These are phyloP conservation scores for Rhizophora apiculata DNA, from an alignment of 345 rosid species.

Conservation along the genomic window DNA sequence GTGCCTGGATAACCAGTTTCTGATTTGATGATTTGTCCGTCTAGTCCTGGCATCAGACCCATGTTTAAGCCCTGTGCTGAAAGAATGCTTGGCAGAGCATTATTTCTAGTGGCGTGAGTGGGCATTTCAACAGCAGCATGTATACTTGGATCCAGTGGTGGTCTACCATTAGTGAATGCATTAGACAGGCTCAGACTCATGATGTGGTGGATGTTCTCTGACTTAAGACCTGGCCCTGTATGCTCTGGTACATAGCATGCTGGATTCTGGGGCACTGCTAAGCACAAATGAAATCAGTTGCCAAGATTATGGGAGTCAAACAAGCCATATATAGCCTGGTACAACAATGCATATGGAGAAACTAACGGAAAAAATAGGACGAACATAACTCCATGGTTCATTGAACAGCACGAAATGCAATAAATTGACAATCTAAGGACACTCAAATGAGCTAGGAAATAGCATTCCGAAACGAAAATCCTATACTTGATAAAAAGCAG, in stretches of 20 bases:
- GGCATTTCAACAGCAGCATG: slow-evolving; percentile 65
- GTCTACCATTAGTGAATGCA: slow-evolving; percentile 68
- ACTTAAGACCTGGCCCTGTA: slow-evolving; percentile 45
- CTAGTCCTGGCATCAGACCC: slow-evolving; percentile 71
- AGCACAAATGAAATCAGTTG: slow-evolving; percentile 20
- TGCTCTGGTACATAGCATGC: slow-evolving; percentile 60
- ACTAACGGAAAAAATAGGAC: background rate
- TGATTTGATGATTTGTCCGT: slow-evolving; percentile 78
- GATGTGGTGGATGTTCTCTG: slow-evolving; percentile 58
- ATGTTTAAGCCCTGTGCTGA: slow-evolving; percentile 65
- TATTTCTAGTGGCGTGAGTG: slow-evolving; percentile 61
- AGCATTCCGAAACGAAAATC: background rate
- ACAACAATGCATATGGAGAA: background rate
- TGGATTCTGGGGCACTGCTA: slow-evolving; percentile 63
- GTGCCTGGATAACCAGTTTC: slow-evolving; percentile 66
- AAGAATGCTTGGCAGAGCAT: slow-evolving; percentile 54
- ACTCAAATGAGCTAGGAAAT: background rate
- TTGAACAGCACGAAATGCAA: background rate
- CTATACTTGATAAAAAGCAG: slow-evolving; percentile 11
- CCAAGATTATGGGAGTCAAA: background rate
- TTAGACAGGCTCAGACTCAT: slow-evolving; percentile 48
- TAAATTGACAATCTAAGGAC: too few relatives aligned
- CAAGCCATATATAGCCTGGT: background rate
- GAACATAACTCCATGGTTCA: background rate
- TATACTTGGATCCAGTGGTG: slow-evolving; percentile 51